phyloP scores from a whole-genome alignment of 169 alveolate species.

The Plasmodium billcollinsi region DNA sequence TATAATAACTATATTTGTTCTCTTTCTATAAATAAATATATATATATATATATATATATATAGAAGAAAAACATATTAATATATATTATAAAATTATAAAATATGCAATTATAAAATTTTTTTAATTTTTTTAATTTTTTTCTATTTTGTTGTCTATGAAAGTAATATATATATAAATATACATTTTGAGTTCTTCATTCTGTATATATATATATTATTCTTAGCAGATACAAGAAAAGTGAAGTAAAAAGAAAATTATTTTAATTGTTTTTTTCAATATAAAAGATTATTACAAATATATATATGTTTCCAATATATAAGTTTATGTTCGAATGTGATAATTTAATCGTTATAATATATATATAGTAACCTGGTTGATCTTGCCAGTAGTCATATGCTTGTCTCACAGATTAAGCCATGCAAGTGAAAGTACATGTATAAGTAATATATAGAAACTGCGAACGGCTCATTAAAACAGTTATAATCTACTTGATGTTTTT shows the following conservation, averaged over 20 bases:
- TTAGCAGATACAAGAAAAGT: background rate
- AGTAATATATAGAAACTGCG: constrained; percentile 84
- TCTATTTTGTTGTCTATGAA: no score
- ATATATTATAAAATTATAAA: no score
- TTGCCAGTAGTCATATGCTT: constrained; percentile 98
- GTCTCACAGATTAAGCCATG: constrained; percentile 96
- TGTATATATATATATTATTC: no score
- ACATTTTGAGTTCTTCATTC: no score
- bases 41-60: no score
- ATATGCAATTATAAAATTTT: no score
- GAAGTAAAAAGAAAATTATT: background rate
- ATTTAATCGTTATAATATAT: background rate
- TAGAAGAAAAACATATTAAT: no score
- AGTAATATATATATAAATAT: no score
- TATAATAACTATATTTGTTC: no score
- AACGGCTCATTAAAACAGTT: constrained; percentile 89
- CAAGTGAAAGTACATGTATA: constrained; percentile 91
- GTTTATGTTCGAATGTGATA: background rate
- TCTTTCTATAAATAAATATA: no score
- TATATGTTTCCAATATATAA: background rate
- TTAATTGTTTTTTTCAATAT: background rate
- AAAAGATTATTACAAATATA: background rate
- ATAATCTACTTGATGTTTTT: constrained; percentile 77
- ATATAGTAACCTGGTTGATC: constrained; percentile 96
- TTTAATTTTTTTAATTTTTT: no score